Conservation (phyloP, 208 protist genomes). For the Wallacemonas sp. region DNA sequence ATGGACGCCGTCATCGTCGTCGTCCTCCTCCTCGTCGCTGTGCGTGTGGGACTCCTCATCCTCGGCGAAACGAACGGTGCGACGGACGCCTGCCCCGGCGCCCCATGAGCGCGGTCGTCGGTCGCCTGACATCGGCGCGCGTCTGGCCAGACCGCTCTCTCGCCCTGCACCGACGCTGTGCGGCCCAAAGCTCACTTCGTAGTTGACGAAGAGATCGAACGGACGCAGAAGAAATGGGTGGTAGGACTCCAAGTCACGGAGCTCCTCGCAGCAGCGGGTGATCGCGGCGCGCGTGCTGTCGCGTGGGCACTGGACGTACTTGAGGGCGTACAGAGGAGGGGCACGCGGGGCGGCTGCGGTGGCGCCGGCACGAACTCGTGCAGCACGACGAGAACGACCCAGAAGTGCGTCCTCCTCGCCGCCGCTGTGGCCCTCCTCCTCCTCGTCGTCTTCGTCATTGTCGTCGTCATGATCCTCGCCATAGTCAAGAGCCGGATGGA, state of each 20-base stretch:
- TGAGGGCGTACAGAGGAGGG: constrained; percentile 26
- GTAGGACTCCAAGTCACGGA: constrained; percentile 50
- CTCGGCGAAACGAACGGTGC: neutral
- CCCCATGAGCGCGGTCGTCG: neutral
- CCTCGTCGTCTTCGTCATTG: no score
- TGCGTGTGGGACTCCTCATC: neutral
- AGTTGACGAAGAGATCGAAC: constrained; percentile 76
- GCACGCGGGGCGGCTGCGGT: neutral
- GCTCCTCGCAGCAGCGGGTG: constrained; percentile 56
- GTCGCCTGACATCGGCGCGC: no score
- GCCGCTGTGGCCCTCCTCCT: no score
- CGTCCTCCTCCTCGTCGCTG: neutral
- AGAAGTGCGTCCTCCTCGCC: no score
- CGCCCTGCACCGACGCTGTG: no score
- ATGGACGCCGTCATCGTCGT: neutral
- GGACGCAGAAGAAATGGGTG: constrained; percentile 66
- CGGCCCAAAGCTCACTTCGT: constrained; percentile 42
- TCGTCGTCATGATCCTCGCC: no score
- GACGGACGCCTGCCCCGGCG: neutral
- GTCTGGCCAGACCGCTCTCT: no score
- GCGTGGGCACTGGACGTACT: constrained; percentile 57
- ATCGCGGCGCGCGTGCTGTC: constrained; percentile 54
- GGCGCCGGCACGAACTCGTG: no score
- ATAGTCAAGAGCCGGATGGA: no score
- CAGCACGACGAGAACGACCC: no score